phyloP scores from a whole-genome alignment of 164 flowering plant genomes.

The Buxus sempervirens region DNA sequence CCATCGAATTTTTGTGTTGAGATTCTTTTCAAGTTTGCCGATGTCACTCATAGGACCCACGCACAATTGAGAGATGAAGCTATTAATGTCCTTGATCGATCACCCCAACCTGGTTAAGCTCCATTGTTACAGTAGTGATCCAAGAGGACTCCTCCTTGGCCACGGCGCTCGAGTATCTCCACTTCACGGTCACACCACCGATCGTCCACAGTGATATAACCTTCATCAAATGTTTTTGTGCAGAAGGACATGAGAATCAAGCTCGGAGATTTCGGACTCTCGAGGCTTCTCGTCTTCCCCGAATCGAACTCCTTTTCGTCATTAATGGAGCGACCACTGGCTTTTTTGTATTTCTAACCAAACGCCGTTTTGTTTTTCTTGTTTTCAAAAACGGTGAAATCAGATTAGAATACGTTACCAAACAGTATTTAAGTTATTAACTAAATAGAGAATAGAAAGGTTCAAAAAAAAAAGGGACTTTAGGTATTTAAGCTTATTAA shows the following conservation, averaged over 20 bases:
- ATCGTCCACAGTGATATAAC: slow-evolving; percentile 90
- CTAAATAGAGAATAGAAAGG: too few species aligned
- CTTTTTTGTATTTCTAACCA: too few species aligned
- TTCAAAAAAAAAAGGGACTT: too few species aligned
- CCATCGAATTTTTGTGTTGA: slow-evolving; percentile 95
- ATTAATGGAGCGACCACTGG: too few species aligned
- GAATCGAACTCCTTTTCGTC: slow-evolving; percentile 33
- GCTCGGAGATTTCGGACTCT: slow-evolving; percentile 88
- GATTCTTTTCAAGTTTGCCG: too few species aligned
- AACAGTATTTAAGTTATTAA: too few species aligned
- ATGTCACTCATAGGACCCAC: too few species aligned
- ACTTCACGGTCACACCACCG: slow-evolving; percentile 57
- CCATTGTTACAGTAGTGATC: slow-evolving; percentile 85
- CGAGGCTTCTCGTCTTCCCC: slow-evolving; percentile 50
- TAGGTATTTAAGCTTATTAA: too few species aligned
- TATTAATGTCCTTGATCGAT: slow-evolving; percentile 61
- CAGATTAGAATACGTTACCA: too few species aligned
- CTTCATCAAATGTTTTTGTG: slow-evolving; percentile 72
- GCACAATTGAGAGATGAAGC: too few species aligned
- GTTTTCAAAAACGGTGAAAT: too few species aligned
- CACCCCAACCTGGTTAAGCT: slow-evolving; percentile 82
- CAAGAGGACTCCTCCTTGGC: slow-evolving; percentile 75
- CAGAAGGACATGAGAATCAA: slow-evolving; percentile 75
- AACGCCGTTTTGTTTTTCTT: too few species aligned
- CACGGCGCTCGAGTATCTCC: slow-evolving; percentile 73